Conservation (phyloP, 352 stramenopile genomes). For the Pythium phragmiticola region DNA sequence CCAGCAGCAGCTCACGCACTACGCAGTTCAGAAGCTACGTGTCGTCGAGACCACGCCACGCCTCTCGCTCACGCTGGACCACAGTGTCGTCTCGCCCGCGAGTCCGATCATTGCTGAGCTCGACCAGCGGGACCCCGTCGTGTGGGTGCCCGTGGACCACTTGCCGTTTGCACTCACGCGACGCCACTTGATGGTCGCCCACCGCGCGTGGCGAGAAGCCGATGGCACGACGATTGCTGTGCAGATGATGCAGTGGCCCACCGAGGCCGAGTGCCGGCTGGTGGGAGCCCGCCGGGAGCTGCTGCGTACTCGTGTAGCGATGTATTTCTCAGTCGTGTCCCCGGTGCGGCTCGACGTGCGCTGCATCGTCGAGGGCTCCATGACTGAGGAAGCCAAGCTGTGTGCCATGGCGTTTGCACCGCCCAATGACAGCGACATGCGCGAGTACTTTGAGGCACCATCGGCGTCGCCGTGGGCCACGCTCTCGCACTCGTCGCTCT, state of each 20-base stretch:
- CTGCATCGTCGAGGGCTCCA: constrained; percentile 61
- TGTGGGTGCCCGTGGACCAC: constrained; percentile 48
- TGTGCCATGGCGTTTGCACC: constrained; percentile 36
- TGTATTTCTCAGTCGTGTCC: constrained; percentile 62
- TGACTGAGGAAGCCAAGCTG: constrained; percentile 20
- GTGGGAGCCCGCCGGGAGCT: constrained; percentile 21
- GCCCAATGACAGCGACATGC: constrained; percentile 57
- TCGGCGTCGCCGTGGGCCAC: constrained; percentile 56
- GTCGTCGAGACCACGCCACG: constrained; percentile 59
- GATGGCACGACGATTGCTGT: constrained; percentile 47
- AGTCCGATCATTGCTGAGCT: constrained; percentile 53
- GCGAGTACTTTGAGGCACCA: constrained; percentile 69
- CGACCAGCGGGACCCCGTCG: constrained; percentile 40
- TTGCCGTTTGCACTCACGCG: constrained; percentile 58
- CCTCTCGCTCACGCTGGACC: constrained; percentile 54
- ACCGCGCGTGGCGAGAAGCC: constrained; percentile 54
- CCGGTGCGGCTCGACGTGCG: constrained; percentile 47
- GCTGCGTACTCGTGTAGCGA: constrained; percentile 57
- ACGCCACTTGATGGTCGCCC: constrained; percentile 52
- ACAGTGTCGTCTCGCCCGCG: constrained; percentile 57
- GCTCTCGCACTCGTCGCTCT: constrained; percentile 45
- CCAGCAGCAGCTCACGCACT: constrained; percentile 47
- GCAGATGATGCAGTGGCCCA: constrained; percentile 69
- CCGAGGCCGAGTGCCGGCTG: constrained; percentile 17
- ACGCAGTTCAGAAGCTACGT: constrained; percentile 52